Base-by-base conservation (phyloP, 1,284 basidiomycete genomes). In the Ustanciosporium gigantosporum region DNA sequence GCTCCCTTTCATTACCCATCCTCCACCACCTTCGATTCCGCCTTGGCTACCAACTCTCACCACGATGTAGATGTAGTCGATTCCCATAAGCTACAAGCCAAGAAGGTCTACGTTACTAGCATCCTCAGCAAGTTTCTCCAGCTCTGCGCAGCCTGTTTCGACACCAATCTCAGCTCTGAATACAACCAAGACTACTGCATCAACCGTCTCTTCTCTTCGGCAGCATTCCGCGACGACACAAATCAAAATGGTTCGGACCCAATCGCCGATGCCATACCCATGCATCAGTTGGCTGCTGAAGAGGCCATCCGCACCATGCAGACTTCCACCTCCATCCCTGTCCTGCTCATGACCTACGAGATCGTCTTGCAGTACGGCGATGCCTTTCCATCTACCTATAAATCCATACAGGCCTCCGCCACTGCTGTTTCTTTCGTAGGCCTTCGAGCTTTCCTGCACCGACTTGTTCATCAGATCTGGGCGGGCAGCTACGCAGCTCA, bases 301-400 rank as follows among this genome's bases (percentile, higher is more conserved):
- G 50, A 59, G 25, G 59, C 43, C n/a, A 52, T 62, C 22, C 48
- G 48, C 14, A 48, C 68, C 37, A 55, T 68, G 47, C 53, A 68
- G 37, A 56, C 58, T 2, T 58, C 52, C 15, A 92, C 90, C n/a
- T 86, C 94, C 71, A 91, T 91, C 1, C 91, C 93, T 70, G 82
- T 83, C 14, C 85, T 90, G 56, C 85, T 90, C 69, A 87, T 95
- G 45, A 81, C 87, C 24, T 91, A 90, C 78, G 84, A 86, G 60
- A 80, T 91, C 40, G 83, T 94, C 19, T 83, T 91, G 19, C 83
- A 82, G 64, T 87, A 88, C 73, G 92, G 91, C 20, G 40, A 59
- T 9, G 39, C 47, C 23, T 51, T 49, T n/a, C 66, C 67, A 4
- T 35, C 59, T 0, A 55, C 50, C 14, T 65, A 66, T 46, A 61